Percentiles rank a stretch among this genome's conserved stretches.
phyloP scores from a whole-genome alignment of 352 stramenopile species.

The Phytophthora hybrid region DNA sequence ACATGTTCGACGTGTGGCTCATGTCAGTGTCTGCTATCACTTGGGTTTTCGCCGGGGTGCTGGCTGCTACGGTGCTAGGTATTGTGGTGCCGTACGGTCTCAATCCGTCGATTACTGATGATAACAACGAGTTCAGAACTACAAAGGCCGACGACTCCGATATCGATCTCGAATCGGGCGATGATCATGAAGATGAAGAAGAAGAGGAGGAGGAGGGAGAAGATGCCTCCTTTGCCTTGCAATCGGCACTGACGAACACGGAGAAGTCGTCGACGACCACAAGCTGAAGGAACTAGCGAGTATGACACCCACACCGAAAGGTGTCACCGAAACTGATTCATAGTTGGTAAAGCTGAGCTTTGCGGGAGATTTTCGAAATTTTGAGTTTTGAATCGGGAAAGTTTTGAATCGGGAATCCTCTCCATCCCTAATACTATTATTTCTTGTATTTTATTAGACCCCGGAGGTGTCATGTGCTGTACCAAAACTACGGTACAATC shows the following conservation, averaged over 20 bases:
- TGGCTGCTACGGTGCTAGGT: slow-evolving; percentile 24
- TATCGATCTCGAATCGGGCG: slow-evolving; percentile 19
- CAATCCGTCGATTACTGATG: slow-evolving; percentile 1
- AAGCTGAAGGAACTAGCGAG: neutral
- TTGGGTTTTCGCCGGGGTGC: slow-evolving; percentile 39
- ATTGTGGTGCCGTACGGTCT: slow-evolving; percentile 35
- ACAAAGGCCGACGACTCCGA: slow-evolving; percentile 10
- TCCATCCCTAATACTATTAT: too few relatives aligned
- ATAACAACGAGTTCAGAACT: neutral
- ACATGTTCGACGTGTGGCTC: slow-evolving; percentile 46
- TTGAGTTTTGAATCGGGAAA: too few relatives aligned
- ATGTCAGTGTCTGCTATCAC: slow-evolving; percentile 38
- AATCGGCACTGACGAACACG: slow-evolving; percentile 1
- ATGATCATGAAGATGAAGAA: slow-evolving; percentile 1
- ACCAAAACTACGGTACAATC: too few relatives aligned
- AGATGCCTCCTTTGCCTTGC: too few relatives aligned
- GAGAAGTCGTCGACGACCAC: neutral
- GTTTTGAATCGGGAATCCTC: too few relatives aligned
- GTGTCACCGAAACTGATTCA: too few relatives aligned
- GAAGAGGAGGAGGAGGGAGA: neutral
- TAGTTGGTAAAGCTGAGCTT: too few relatives aligned
- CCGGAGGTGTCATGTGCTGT: too few relatives aligned
- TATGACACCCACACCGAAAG: neutral
- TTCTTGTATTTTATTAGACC: too few relatives aligned
- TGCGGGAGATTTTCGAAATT: too few relatives aligned